A percentile compares a stretch with the other conserved stretches of the same genome.
These are phyloP conservation scores for Pseudopediastrum boryanum DNA, from an alignment of 139 green algal genomes.

Conservation along the genomic window DNA sequence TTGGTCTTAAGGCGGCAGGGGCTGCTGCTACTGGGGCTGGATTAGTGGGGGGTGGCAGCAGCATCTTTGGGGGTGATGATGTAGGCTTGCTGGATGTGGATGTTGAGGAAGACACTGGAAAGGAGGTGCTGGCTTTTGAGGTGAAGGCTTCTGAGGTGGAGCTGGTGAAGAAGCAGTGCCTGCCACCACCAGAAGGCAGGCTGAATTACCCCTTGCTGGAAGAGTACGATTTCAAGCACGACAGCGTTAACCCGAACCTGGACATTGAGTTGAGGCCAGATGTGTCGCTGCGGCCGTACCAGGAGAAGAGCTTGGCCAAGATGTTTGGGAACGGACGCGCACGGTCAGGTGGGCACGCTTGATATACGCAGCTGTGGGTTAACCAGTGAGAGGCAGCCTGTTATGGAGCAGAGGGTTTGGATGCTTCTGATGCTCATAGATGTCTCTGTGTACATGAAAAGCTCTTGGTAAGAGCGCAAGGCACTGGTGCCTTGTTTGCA, in stretches of 20 bases:
- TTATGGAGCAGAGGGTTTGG: too few relatives aligned
- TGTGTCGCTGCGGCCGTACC: constrained; percentile 87
- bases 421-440: too few relatives aligned
- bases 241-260: constrained; percentile 76
- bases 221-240: constrained; percentile 97
- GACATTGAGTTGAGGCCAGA: constrained; percentile 91
- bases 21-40: neutral
- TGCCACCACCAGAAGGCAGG: constrained; percentile 66
- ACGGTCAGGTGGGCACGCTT: constrained; percentile 50
- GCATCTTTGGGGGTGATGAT: too few relatives aligned
- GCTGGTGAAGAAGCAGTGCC: constrained; percentile 92
- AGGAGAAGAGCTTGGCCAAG: constrained; percentile 96
- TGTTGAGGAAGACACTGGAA: constrained; percentile 59
- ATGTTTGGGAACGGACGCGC: constrained; percentile 99
- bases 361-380: too few relatives aligned
- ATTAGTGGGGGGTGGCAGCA: too few relatives aligned
- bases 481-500: too few relatives aligned
- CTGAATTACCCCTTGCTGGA: constrained; percentile 98
- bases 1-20: too few relatives aligned
- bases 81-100: constrained; percentile 38
- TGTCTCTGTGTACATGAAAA: too few relatives aligned
- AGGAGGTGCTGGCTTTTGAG: constrained; percentile 79
- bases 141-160: constrained; percentile 80
- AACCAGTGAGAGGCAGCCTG: too few relatives aligned
- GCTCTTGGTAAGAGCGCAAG: too few relatives aligned